phyloP scores from a whole-genome alignment of 805 yeast species.

The Dipodascus geniculatus region DNA sequence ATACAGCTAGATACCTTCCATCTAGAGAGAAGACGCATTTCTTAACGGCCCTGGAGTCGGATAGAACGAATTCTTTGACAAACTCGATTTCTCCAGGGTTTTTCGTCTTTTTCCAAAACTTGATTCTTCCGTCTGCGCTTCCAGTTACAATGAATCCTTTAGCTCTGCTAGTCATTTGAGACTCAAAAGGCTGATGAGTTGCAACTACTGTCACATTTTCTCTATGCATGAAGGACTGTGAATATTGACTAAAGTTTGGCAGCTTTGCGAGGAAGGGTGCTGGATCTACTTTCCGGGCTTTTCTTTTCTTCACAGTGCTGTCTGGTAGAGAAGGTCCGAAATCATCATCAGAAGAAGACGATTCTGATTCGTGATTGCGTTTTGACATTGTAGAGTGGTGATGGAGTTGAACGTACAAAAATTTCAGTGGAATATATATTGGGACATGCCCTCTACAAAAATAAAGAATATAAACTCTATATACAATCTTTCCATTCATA shows the following conservation, averaged over 20 bases:
- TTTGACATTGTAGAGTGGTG: neutral
- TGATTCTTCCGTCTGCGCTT: conserved; percentile 26
- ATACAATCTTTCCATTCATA: no score
- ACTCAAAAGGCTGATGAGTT: conserved; percentile 9
- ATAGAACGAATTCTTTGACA: conserved; percentile 24
- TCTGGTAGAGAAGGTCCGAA: neutral
- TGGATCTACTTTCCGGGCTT: neutral
- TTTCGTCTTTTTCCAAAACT: conserved; percentile 23
- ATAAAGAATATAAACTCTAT: no score
- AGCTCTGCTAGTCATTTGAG: conserved; percentile 7
- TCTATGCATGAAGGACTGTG: conserved; percentile 19
- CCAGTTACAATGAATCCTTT: conserved; percentile 21
- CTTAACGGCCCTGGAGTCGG: conserved; percentile 11
- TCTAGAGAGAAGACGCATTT: conserved; percentile 13
- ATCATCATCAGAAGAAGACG: neutral
- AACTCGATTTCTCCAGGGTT: conserved; percentile 18
- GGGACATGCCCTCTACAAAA: no score
- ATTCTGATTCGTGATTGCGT: neutral
- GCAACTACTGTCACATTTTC: conserved; percentile 9
- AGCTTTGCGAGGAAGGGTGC: conserved; percentile 2
- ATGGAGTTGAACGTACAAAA: no score
- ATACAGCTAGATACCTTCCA: conserved; percentile 20
- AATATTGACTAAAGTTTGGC: conserved; percentile 16
- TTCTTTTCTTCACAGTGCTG: neutral
- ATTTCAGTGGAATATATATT: no score